phyloP scores from a whole-genome alignment of 441 rosid genomes.

The Syzygium syzygioides region DNA sequence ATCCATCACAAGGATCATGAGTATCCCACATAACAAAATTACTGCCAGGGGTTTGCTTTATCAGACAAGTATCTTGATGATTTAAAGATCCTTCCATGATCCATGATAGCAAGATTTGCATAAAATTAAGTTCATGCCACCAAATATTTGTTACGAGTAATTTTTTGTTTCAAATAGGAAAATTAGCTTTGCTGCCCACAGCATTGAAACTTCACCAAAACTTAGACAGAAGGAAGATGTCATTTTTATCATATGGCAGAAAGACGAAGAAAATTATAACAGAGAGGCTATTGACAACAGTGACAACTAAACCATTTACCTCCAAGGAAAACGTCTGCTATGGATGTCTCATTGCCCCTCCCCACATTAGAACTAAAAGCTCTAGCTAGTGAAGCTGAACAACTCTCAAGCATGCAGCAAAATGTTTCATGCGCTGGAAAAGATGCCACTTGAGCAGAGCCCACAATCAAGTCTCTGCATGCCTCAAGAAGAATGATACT shows the following conservation, averaged over 20 bases:
- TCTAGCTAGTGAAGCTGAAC: conserved; percentile 38
- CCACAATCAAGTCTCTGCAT: conserved; percentile 47
- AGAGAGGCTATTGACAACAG: background rate
- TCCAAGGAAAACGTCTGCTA: conserved; percentile 45
- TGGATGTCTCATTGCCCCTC: conserved; percentile 21
- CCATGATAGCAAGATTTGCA: background rate
- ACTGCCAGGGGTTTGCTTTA: background rate
- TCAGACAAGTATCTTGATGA: background rate
- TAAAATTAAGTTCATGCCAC: background rate
- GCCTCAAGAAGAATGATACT: conserved; percentile 66
- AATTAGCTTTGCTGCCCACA: background rate
- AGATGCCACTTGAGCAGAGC: conserved; percentile 20
- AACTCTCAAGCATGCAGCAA: conserved; percentile 39
- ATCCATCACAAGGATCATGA: background rate
- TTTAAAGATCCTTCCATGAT: background rate
- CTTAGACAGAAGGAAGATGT: background rate
- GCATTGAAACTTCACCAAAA: background rate
- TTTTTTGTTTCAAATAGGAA: background rate
- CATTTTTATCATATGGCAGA: background rate
- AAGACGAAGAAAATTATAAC: background rate
- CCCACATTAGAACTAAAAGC: conserved; percentile 39
- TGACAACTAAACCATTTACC: conserved; percentile 38
- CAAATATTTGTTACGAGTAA: background rate
- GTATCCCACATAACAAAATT: background rate
- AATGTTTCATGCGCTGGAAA: conserved; percentile 33